Evolutionary conservation across 441 rosid species (phyloP).

Genomic region (Populus hybrid): DNA sequence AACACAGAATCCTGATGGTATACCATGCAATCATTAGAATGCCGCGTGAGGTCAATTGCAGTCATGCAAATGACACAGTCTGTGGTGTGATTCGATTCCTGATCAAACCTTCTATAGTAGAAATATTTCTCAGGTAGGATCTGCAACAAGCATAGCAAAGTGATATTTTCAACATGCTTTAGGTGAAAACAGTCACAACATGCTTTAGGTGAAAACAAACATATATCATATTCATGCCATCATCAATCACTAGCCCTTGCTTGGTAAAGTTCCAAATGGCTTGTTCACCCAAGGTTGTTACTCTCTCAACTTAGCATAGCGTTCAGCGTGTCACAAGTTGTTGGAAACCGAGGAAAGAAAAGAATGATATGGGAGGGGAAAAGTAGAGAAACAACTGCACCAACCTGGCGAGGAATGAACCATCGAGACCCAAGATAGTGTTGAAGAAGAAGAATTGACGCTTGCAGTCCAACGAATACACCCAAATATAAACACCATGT

Average conservation of each 20-base stretch:
- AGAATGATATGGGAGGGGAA: slow-evolving; percentile 4
- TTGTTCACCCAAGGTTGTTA: background rate
- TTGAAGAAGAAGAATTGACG: slow-evolving; percentile 86
- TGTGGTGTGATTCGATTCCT: slow-evolving; percentile 43
- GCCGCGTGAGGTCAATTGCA: slow-evolving; percentile 65
- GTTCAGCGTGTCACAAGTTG: background rate
- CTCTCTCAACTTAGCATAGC: background rate
- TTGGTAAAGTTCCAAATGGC: background rate
- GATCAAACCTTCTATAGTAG: slow-evolving; percentile 71
- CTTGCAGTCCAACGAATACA: slow-evolving; percentile 72
- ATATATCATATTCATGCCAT: background rate
- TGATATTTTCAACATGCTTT: too few relatives aligned
- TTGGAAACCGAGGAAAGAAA: background rate
- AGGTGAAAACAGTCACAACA: background rate
- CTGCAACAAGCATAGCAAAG: slow-evolving; percentile 39
- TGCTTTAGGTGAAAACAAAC: background rate
- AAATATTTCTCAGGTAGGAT: slow-evolving; percentile 91
- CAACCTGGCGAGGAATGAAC: slow-evolving; percentile 94
- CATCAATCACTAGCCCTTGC: background rate
- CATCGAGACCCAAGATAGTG: slow-evolving; percentile 95
- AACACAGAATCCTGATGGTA: background rate
- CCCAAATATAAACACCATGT: slow-evolving; percentile 74
- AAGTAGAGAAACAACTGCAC: slow-evolving; percentile 12
- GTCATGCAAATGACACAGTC: slow-evolving; percentile 99
- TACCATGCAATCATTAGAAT: slow-evolving; percentile 85